These are phyloP conservation scores for Dactylonectria estremocensis DNA, from an alignment of 2,329 filamentous ascomycete species.

Conservation along the genomic window DNA sequence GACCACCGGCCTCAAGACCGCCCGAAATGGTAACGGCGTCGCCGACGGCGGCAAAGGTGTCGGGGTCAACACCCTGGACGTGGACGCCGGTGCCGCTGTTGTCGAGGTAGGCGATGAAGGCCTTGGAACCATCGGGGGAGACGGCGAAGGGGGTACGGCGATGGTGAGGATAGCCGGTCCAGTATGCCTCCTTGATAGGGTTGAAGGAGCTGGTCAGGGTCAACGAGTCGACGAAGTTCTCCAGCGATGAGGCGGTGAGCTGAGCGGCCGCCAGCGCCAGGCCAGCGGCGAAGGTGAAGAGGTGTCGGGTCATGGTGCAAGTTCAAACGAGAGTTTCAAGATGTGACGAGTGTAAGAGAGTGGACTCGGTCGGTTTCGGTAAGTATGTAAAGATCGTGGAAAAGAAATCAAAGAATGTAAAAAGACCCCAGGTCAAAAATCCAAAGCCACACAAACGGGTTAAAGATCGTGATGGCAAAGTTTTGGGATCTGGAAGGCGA, in stretches of 20 bases:
- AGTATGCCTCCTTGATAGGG: constrained; percentile 72
- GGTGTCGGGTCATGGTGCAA: constrained; percentile 41
- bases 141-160: constrained; percentile 75
- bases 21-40: constrained; percentile 65
- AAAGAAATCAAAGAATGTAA: constrained; percentile 45
- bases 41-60: constrained; percentile 68
- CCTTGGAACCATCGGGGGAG: constrained; percentile 71
- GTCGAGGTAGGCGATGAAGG: constrained; percentile 74
- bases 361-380: constrained; percentile 33
- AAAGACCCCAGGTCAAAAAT: constrained; percentile 44
- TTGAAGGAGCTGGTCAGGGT: constrained; percentile 67
- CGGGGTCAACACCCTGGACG: constrained; percentile 69
- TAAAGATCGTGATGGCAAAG: constrained; percentile 33
- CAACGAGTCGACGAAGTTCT: constrained; percentile 58
- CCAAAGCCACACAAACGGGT: constrained; percentile 32
- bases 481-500: background rate
- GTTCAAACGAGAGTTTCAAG: constrained; percentile 23
- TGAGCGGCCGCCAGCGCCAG: constrained; percentile 48
- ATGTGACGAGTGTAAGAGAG: constrained; percentile 27
- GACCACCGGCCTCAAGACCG: constrained; percentile 72
- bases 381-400: constrained; percentile 44
- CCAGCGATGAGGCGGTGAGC: constrained; percentile 45
- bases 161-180: constrained; percentile 73
- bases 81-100: constrained; percentile 69
- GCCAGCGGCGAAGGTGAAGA: constrained; percentile 45